Evolutionary conservation across 192 early-diverging fungal species (phyloP).

Genomic region (Backusella liffmaniae): DNA sequence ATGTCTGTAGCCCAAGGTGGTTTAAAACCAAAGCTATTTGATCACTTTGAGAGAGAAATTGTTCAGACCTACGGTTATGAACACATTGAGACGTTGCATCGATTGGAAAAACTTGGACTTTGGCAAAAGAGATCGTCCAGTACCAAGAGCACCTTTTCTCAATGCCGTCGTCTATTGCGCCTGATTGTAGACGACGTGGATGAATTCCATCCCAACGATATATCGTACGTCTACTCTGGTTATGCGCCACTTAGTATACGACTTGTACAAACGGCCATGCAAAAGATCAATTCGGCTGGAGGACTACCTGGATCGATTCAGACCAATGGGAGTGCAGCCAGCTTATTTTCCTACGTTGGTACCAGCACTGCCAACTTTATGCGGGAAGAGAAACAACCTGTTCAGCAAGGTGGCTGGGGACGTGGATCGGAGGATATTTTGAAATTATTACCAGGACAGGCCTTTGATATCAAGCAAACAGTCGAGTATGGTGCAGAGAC

Average conservation of each 20-base stretch:
- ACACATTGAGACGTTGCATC: conserved; percentile 85
- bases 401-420: conserved; percentile 60
- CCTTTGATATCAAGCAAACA: conserved; percentile 76
- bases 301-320: conserved; percentile 31
- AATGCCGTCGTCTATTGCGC: conserved; percentile 66
- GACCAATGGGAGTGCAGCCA: conserved; percentile 36
- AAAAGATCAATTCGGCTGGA: conserved; percentile 27
- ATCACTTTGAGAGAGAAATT: conserved; percentile 81
- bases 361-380: conserved; percentile 22
- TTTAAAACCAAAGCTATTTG: conserved; percentile 81
- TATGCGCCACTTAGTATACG: conserved; percentile 92
- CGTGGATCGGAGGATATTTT: conserved; percentile 87
- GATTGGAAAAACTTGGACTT: conserved; percentile 68
- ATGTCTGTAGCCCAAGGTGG: conserved; percentile 81
- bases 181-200: conserved; percentile 87
- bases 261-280: conserved; percentile 77
- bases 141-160: conserved; percentile 51
- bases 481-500: conserved; percentile 47
- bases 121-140: conserved; percentile 46
- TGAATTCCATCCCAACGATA: conserved; percentile 82
- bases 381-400: conserved; percentile 34
- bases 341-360: conserved; percentile 41
- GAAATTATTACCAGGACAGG: conserved; percentile 71
- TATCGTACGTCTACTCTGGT: conserved; percentile 92
- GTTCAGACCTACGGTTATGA: conserved; percentile 89